phyloP scores from a whole-genome alignment of 768 basidiomycete genomes.

The Mycena belliarum region DNA sequence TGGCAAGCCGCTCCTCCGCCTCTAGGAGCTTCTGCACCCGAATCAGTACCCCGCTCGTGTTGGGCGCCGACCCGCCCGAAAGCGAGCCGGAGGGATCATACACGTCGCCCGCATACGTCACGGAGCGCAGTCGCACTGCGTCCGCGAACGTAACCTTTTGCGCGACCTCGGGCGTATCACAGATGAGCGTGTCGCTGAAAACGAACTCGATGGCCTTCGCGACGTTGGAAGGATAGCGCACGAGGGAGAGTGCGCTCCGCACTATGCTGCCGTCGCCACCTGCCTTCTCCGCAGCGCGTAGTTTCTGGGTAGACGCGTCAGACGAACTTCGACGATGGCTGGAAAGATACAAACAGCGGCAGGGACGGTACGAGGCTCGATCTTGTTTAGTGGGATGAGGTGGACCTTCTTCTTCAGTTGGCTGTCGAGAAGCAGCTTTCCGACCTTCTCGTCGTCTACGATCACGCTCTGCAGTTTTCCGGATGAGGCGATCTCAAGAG shows the following conservation, averaged over 20 bases:
- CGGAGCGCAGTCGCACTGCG: constrained; percentile 71
- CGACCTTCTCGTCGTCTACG: constrained; percentile 87
- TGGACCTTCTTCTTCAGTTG: constrained; percentile 85
- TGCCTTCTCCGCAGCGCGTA: constrained; percentile 66
- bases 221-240: constrained; percentile 81
- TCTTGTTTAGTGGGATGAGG: constrained; percentile 92
- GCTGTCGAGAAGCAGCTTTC: constrained; percentile 78
- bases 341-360: constrained; percentile 39
- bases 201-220: constrained; percentile 90
- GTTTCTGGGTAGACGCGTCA: constrained; percentile 55
- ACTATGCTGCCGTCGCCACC: constrained; percentile 83
- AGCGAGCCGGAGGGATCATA: constrained; percentile 96
- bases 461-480: constrained; percentile 91
- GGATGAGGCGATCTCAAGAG: constrained; percentile 91
- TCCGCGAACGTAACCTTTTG: constrained; percentile 82
- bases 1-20: constrained; percentile 59
- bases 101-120: constrained; percentile 92
- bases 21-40: constrained; percentile 82
- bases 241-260: constrained; percentile 82
- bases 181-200: constrained; percentile 91
- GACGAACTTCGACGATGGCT: neutral
- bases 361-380: constrained; percentile 57
- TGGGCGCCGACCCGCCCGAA: constrained; percentile 87
- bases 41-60: constrained; percentile 69
- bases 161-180: constrained; percentile 84